Evolutionary conservation across 805 yeast species (phyloP).

Genomic region (Saturnispora zaruensis): DNA sequence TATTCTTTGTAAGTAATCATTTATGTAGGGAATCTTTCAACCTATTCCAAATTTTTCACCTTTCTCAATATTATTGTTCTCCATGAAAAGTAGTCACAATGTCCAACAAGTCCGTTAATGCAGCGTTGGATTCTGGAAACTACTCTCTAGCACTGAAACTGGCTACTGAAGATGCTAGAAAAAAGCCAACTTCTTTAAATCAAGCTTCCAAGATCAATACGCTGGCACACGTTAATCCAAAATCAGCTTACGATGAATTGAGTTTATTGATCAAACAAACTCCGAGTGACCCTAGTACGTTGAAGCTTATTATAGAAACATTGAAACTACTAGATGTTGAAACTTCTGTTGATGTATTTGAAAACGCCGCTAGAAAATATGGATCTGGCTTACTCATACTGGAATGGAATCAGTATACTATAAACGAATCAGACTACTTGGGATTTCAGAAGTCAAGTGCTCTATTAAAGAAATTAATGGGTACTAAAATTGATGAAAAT

Average conservation of each 20-base stretch:
- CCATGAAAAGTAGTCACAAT: conserved; percentile 6
- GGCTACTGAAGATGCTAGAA: conserved; percentile 39
- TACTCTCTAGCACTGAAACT: conserved; percentile 45
- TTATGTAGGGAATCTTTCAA: not conserved
- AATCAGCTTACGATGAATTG: conserved; percentile 29
- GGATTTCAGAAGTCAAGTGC: conserved; percentile 50
- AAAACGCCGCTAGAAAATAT: conserved; percentile 48
- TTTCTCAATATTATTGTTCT: not conserved
- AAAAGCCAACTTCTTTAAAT: conserved; percentile 51
- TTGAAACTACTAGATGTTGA: conserved; percentile 32
- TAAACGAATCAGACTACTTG: conserved; percentile 38
- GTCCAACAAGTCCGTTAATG: conserved; percentile 20
- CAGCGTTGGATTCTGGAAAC: conserved; percentile 34
- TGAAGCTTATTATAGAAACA: conserved; percentile 39
- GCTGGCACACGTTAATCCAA: conserved; percentile 28
- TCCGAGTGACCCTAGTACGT: conserved; percentile 49
- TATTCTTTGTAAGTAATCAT: not conserved
- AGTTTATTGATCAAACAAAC: conserved; percentile 25
- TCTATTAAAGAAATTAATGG: conserved; percentile 29
- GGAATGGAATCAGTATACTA: conserved; percentile 50
- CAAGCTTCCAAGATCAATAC: conserved; percentile 36
- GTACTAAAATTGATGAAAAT: conserved; percentile 13
- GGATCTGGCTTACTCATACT: conserved; percentile 40
- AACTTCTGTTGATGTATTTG: conserved; percentile 41
- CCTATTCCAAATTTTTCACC: not conserved